These are phyloP conservation scores for Crithidia sp. DNA, from an alignment of 208 protist genomes.

Conservation along the genomic window DNA sequence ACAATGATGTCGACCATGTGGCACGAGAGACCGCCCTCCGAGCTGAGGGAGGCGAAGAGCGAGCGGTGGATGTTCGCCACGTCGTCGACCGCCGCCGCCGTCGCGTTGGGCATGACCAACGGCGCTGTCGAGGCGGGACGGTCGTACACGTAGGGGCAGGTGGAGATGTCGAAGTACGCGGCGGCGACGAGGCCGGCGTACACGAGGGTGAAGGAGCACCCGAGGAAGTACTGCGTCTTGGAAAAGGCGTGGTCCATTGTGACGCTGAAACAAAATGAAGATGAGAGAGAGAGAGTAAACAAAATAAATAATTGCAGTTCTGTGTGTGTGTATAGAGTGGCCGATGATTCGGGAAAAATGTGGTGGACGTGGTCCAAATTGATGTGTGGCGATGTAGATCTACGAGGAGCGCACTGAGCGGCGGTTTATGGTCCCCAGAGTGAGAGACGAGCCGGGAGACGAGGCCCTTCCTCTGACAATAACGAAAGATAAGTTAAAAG, in stretches of 20 bases:
- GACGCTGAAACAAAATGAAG: neutral
- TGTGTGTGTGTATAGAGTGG: no score
- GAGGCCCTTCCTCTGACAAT: no score
- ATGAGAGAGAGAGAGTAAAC: neutral
- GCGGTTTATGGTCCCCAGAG: no score
- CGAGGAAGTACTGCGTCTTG: constrained; percentile 62
- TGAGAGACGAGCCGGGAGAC: no score
- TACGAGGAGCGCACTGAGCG: no score
- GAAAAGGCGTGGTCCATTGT: constrained; percentile 63
- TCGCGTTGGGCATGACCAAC: constrained; percentile 7
- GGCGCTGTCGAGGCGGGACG: constrained; percentile 25
- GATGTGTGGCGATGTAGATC: no score
- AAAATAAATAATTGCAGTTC: neutral
- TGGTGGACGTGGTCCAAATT: no score
- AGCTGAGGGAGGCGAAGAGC: constrained; percentile 34
- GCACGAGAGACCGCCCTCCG: constrained; percentile 45
- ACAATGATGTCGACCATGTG: constrained; percentile 72
- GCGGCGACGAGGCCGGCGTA: constrained; percentile 54
- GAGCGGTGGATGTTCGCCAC: constrained; percentile 26
- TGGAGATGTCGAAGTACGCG: constrained; percentile 69
- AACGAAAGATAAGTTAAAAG: no score
- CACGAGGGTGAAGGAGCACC: constrained; percentile 57
- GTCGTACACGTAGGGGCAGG: constrained; percentile 59
- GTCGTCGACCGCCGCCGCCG: constrained; percentile 13
- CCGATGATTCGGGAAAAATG: no score